phyloP scores from a whole-genome alignment of 768 basidiomycete genomes.

The Sporobolomyces phaffii region DNA sequence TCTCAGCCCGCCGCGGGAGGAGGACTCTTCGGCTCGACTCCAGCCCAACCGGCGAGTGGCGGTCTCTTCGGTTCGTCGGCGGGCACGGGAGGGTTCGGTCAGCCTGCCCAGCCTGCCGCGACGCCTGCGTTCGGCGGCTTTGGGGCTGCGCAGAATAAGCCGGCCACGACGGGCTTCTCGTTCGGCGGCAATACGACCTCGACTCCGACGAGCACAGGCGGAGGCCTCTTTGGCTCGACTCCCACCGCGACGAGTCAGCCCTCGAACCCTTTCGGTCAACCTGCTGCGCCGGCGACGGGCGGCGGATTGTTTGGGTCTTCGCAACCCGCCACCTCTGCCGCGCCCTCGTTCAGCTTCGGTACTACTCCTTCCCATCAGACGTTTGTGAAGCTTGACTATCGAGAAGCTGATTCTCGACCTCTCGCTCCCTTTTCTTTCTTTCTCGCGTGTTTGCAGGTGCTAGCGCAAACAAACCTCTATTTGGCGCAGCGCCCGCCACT shows the following conservation, averaged over 20 bases:
- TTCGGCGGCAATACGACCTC: slow-evolving; percentile 17
- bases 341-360: slow-evolving; percentile 23
- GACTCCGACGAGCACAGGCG: slow-evolving; percentile 14
- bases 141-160: slow-evolving; percentile 19
- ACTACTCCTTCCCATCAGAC: too few relatives aligned
- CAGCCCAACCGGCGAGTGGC: slow-evolving; percentile 21
- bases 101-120: slow-evolving; percentile 36
- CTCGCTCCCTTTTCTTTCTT: too few relatives aligned
- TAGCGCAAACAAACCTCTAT: slow-evolving; percentile 27
- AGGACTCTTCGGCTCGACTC: slow-evolving; percentile 23
- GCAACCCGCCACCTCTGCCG: slow-evolving; percentile 10
- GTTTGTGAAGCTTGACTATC: too few relatives aligned
- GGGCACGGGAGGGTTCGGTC: slow-evolving; percentile 19
- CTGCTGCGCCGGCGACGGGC: slow-evolving; percentile 11
- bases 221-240: slow-evolving; percentile 44
- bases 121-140: slow-evolving; percentile 43
- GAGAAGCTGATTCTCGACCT: too few relatives aligned
- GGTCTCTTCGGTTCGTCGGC: slow-evolving; percentile 21
- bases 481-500: slow-evolving; percentile 31
- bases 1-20: slow-evolving; percentile 21
- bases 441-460: background rate
- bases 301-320: slow-evolving; percentile 19
- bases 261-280: slow-evolving; percentile 33
- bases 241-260: slow-evolving; percentile 14
- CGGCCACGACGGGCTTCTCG: slow-evolving; percentile 29